Evolutionary conservation across 495 filamentous ascomycete genomes (phyloP), one percentile per base, ranked within the genome.

Genomic region (Cairneyella variabilis): DNA sequence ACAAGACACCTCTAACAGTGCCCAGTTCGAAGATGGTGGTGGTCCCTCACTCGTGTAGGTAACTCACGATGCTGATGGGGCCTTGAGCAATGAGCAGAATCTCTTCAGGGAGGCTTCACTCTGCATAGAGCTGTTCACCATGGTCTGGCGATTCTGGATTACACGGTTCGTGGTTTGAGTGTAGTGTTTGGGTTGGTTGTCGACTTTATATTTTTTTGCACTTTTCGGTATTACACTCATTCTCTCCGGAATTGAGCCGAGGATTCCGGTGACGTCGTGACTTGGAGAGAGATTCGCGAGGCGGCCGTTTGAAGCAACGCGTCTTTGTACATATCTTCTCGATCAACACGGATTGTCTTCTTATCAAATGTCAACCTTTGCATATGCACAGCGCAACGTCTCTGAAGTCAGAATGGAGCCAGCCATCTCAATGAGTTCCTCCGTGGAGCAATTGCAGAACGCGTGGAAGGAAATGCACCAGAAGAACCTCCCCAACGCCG

Each of bases 81-180:
- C 57, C 60, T 27, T 65, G 61, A 65, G 63, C 60, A 61, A 65
- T 63, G 63, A 57, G 58, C 53, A 59, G 22, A 20, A 65, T 34
- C 54, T 61, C 63, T 60, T 56, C 53, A 65, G 63, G 63, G 63
- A 65, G 63, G 63, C 42, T 51, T 65, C 63, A 65, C 63, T 65
- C 63, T 63, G 63, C 63, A 65, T 57, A 60, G 63, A 61, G 48
- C 23, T 61, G 53, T 60, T 63, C 63, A 63, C 63, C 60, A 50
- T 63, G 57, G 54, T 61, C 57, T 65, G 63, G 63, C 63, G 63
- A 59, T 27, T 44, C 49, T 60, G 63, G 63, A 65, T 44, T 65
- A 63, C 63, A 57, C 51, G 58, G 44, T 58, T 57, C 57, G 62
- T 46, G 51, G 62, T 61, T 64, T 64, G 58, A 44, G 26, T 57